phyloP scores from a whole-genome alignment of 2,329 filamentous ascomycete species.

The Colletotrichum sp. region DNA sequence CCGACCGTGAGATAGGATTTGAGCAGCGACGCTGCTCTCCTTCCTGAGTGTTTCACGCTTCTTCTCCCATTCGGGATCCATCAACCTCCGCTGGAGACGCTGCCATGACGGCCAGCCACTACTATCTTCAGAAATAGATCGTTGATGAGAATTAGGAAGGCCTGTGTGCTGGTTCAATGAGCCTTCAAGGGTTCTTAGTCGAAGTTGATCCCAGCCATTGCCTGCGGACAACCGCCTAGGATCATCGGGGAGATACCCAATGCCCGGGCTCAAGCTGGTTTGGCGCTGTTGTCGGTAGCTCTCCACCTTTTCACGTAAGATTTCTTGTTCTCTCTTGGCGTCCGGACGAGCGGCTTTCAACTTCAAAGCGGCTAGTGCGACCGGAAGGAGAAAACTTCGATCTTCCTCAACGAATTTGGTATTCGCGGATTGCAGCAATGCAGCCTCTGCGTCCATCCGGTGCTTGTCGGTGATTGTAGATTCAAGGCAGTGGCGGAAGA shows the following conservation, averaged over 20 bases:
- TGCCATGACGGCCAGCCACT: neutral
- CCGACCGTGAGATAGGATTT: neutral
- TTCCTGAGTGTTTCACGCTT: neutral
- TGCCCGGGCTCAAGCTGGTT: fast-evolving
- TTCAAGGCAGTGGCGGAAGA: neutral
- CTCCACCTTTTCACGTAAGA: neutral
- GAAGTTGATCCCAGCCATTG: neutral
- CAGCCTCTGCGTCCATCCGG: neutral
- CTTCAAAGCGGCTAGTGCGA: neutral
- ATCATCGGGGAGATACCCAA: neutral
- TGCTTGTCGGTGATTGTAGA: neutral
- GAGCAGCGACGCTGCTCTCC: neutral
- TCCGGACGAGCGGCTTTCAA: neutral
- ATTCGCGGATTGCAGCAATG: neutral
- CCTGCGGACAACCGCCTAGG: neutral
- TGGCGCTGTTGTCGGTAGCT: neutral
- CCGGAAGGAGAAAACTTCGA: neutral
- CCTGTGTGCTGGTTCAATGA: neutral
- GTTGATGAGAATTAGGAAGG: neutral
- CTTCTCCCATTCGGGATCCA: neutral
- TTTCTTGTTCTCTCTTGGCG: neutral
- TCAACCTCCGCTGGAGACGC: neutral
- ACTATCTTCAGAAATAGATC: neutral
- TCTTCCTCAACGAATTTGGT: fast-evolving
- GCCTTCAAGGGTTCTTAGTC: neutral